Base-by-base conservation (phyloP, 148 eudicot species). In the Persicaria tinctoria region DNA sequence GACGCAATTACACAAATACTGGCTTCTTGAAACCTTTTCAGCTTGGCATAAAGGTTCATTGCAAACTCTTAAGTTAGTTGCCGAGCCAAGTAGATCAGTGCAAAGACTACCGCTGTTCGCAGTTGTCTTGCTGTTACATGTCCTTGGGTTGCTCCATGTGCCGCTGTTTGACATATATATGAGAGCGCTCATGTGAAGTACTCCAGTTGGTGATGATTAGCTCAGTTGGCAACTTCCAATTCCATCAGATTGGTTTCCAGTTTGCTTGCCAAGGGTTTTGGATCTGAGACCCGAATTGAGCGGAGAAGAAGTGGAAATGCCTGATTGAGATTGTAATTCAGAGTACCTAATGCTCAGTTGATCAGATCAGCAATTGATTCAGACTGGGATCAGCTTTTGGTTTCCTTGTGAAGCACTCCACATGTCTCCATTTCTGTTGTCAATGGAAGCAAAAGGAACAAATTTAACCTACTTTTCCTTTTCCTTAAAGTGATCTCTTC, bases 151-250 rank as follows among this genome's bases (percentile, higher is more conserved):
- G 73, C 82, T 80, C 32, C 78, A 89, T 3, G 89, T 89, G 63
- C 95, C 88, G 79, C 91, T 87, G 75, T 84, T 87, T 2, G 91
- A 91, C 47, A 87, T 71, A 3, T 91, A 91, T 14, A 78, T 80
- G 5, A 84, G 79, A 12, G 84, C 64, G 11, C 81, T 76, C 88
- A 77, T 87, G 70, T 91, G 96, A 11, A 89, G 69, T 46, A 87
- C 91, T 0, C 89, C 89, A 0, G 86, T 87, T 6, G 92, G 92
- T 0, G 92, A 90, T 1, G 85, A 76, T 0, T 79, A 16, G 20
- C 44, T 84, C 75, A 79, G 12, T 3, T 82, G 79, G 7, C 77
- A 83, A 68, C 87, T 78, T 12, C 79, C 80, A 75, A 73, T 82
- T 60, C 90, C 92, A 87, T 18, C 88, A 73, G 45, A 85, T 77